A percentile compares a stretch with the other conserved stretches of the same genome.
Conservation (phyloP, 2,329 filamentous ascomycete species). For the Hymenoscyphus occultus region DNA sequence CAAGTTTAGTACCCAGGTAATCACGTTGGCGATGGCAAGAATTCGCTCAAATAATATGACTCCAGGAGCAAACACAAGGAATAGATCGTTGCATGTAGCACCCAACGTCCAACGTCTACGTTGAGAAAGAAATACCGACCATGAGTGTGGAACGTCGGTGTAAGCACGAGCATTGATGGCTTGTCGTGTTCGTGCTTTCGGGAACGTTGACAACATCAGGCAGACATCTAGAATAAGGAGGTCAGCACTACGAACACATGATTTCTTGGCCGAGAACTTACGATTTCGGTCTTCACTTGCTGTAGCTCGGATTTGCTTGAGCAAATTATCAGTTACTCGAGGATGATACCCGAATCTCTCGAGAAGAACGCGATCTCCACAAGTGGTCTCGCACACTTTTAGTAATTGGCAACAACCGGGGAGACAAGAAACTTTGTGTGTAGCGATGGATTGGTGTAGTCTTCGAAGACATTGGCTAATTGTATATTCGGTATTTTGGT, state of each 20-base stretch:
- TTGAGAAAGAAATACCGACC: conserved; percentile 48
- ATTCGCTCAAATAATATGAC: conserved; percentile 44
- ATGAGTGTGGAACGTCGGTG: conserved; percentile 45
- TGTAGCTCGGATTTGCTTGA: conserved; percentile 48
- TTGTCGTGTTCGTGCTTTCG: conserved; percentile 45
- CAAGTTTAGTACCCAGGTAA: conserved; percentile 39
- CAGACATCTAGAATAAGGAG: conserved; percentile 4
- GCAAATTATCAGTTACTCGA: conserved; percentile 47
- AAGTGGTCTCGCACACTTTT: conserved; percentile 48
- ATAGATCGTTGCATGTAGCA: conserved; percentile 48
- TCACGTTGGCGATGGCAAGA: conserved; percentile 45
- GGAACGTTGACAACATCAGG: conserved; percentile 47
- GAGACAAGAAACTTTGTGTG: conserved; percentile 49
- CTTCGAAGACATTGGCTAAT: conserved; percentile 47
- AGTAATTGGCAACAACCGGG: conserved; percentile 51
- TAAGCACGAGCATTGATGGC: conserved; percentile 47
- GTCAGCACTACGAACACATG: conserved; percentile 38
- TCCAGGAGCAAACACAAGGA: conserved; percentile 45
- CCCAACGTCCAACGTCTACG: conserved; percentile 49
- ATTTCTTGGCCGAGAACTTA: background rate
- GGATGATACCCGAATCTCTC: conserved; percentile 49
- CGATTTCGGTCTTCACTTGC: conserved; percentile 49
- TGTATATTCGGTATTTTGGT: conserved; percentile 48
- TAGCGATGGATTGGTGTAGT: conserved; percentile 49
- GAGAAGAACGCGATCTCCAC: conserved; percentile 45